Base-by-base conservation (phyloP, 495 filamentous ascomycete species). In the Astrothelium subdiscretum region DNA sequence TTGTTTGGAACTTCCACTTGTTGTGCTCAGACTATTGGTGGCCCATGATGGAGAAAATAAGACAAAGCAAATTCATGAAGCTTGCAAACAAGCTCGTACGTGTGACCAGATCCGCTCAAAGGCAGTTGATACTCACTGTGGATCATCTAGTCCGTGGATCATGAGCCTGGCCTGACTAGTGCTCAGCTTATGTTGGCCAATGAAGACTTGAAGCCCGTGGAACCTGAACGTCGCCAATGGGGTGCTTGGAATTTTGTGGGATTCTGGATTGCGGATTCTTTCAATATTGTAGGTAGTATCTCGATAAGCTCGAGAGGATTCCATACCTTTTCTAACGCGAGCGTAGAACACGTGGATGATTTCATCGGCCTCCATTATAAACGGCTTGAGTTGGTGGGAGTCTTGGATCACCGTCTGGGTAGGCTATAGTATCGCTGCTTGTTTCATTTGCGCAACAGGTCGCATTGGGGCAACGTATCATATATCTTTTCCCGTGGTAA, bases 331-430 rank as follows among this genome's bases (percentile, higher is more conserved):
- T 26, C 48, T 54, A 3, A 54, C 48, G 2, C 8, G 48, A 54
- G 5, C 29, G 15, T 15, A 54, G 48, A 97, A 97, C 73, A 97
- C 92, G 18, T 97, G 92, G 92, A 96, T 96, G 92, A 96, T 96
- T 64, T 84, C 87, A 0, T 92, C 89, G 13, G 87, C 89, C 3
- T 87, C 86, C 76, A 92, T 95, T 70, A 80, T 85, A 0, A 77
- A 74, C 61, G 88, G 91, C 6, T 78, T 96, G 54, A 89, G 90
- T 3, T 97, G 92, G 92, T 97, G 92, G 92, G 91, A 96, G 74
- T 85, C 89, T 2, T 96, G 91, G 92, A 77, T 96, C 13, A 94
- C 90, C 71, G 84, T 87, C 43, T 71, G 72, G 70, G 42, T 69
- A 31, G 65, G 65, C 18, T 67, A 67, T 40, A 31, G 48, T 15